A percentile compares a stretch with the other conserved stretches of the same genome.
Evolutionary conservation across 352 stramenopile genomes (phyloP).

Genomic region (Globisporangium spiculum): DNA sequence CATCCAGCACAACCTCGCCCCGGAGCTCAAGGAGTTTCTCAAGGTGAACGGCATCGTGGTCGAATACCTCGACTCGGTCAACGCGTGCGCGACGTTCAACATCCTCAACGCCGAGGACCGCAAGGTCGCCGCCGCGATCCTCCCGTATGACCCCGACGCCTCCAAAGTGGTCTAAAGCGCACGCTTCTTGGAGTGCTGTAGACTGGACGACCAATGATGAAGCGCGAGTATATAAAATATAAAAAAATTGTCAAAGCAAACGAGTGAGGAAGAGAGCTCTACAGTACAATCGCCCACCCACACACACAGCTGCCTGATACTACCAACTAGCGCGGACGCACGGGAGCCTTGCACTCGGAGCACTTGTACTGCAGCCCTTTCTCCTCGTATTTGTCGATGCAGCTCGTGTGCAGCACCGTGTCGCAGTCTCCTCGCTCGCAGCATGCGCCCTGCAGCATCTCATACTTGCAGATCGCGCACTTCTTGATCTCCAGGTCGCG

Average conservation of each 20-base stretch:
- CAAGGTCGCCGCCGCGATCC: constrained; percentile 71
- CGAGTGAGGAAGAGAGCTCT: background rate
- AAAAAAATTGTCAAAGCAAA: background rate
- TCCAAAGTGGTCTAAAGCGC: constrained; percentile 2
- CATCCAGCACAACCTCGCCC: constrained; percentile 57
- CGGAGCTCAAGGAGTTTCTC: constrained; percentile 68
- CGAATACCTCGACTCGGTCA: constrained; percentile 82
- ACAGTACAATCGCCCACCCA: background rate
- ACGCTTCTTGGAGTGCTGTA: background rate
- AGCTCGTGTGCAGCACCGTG: constrained; percentile 47
- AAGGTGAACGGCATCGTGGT: constrained; percentile 84
- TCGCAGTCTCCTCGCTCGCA: constrained; percentile 37
- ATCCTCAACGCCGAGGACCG: constrained; percentile 90
- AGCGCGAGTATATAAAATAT: constrained; percentile 7
- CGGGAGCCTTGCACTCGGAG: constrained; percentile 36
- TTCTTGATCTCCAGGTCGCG: constrained; percentile 75
- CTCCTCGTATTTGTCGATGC: constrained; percentile 63
- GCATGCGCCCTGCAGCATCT: constrained; percentile 61
- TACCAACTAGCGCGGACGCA: constrained; percentile 21
- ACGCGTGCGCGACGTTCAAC: constrained; percentile 89
- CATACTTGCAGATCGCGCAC: constrained; percentile 73
- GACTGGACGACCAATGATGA: background rate
- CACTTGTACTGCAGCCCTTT: constrained; percentile 65
- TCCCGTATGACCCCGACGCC: constrained; percentile 60
- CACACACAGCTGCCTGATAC: background rate